phyloP scores from a whole-genome alignment of 768 basidiomycete genomes.

The Hortiboletus campestris region DNA sequence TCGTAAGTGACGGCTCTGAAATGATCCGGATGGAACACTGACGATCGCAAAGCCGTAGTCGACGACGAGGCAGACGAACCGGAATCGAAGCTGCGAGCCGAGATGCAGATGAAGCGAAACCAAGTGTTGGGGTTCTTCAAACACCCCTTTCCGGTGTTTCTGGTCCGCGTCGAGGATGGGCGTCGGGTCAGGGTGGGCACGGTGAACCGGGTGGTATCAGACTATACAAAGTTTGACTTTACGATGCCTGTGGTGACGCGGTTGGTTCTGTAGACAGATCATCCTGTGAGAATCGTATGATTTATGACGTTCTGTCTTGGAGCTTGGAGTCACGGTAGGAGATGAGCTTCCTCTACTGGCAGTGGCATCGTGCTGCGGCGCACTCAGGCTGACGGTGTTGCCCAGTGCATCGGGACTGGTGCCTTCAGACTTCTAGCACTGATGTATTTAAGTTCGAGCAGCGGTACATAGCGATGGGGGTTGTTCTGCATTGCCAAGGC shows the following conservation, averaged over 20 bases:
- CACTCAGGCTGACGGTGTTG: too few species aligned
- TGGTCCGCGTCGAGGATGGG: constrained; percentile 14
- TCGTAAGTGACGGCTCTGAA: constrained; percentile 1
- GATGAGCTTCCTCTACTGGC: too few species aligned
- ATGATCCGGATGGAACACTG: not conserved
- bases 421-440: too few species aligned
- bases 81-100: constrained; percentile 7
- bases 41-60: not conserved
- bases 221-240: constrained; percentile 18
- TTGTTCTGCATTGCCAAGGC: too few species aligned
- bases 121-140: constrained; percentile 18
- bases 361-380: too few species aligned
- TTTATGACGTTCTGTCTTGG: not conserved
- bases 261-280: constrained; percentile 9
- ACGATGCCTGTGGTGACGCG: constrained; percentile 16
- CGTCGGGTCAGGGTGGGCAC: constrained; percentile 20
- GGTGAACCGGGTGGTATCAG: constrained; percentile 5
- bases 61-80: not conserved
- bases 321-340: too few species aligned
- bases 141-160: constrained; percentile 13
- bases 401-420: too few species aligned
- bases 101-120: constrained; percentile 16
- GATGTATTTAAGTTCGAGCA: too few species aligned
- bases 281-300: not conserved
- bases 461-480: too few species aligned